Evolutionary conservation across 2,329 filamentous ascomycete species (phyloP).

Genomic region (Didymella pomorum): DNA sequence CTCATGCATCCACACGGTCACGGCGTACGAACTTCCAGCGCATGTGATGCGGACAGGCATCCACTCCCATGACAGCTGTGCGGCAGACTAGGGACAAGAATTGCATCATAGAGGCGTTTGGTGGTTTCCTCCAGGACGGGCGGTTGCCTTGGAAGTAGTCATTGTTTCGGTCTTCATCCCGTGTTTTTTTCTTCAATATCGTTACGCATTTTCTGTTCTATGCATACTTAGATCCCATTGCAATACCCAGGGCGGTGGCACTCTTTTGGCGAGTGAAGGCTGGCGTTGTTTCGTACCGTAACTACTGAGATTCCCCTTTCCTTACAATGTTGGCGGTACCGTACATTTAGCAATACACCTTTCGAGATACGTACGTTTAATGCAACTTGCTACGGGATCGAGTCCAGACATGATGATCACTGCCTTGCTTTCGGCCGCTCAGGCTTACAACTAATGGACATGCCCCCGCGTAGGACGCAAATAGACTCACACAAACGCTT

Average conservation of each 20-base stretch:
- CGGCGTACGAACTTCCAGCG: slow-evolving; percentile 22
- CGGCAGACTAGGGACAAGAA: slow-evolving; percentile 20
- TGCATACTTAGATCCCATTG: slow-evolving; percentile 17
- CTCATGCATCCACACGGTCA: slow-evolving; percentile 26
- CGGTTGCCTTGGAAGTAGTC: neutral
- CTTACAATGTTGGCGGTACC: slow-evolving; percentile 12
- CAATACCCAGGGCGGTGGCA: slow-evolving; percentile 14
- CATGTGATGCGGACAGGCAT: slow-evolving; percentile 26
- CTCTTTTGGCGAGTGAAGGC: neutral
- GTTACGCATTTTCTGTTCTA: neutral
- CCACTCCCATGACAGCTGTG: slow-evolving; percentile 25
- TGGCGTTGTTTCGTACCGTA: slow-evolving; percentile 2
- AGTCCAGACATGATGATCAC: neutral
- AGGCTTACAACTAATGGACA: neutral
- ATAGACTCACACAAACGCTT: neutral
- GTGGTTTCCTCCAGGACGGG: neutral
- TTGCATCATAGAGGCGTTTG: slow-evolving; percentile 29
- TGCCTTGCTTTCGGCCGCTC: neutral
- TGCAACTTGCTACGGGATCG: neutral
- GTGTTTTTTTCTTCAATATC: neutral
- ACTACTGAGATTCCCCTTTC: slow-evolving; percentile 20
- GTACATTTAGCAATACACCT: slow-evolving; percentile 3
- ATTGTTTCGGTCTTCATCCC: neutral
- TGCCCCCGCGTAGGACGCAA: neutral
- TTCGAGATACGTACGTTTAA: neutral